Conservation (phyloP, 345 rosid species). For the Dovyalis caffra region DNA sequence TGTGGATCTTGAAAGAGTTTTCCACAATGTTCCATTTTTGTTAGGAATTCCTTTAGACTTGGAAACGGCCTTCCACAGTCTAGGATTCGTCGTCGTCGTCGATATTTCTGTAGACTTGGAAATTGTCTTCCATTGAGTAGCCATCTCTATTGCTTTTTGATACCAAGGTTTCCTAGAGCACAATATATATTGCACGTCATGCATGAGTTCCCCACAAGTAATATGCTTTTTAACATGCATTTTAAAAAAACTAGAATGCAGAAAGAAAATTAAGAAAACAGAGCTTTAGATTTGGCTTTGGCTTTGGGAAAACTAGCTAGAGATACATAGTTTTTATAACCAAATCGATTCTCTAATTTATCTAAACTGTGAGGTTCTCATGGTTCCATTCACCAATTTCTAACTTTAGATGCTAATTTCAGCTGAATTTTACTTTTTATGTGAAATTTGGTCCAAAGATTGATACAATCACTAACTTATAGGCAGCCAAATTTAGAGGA, state of each 20-base stretch:
- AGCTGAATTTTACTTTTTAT: background rate
- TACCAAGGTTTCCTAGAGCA: constrained; percentile 86
- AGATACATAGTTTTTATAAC: too few species aligned
- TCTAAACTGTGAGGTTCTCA: background rate
- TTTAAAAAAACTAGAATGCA: background rate
- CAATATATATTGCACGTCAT: constrained; percentile 22
- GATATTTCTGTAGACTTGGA: constrained; percentile 34
- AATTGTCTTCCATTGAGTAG: constrained; percentile 50
- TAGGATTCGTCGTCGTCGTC: constrained; percentile 10
- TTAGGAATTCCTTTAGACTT: constrained; percentile 40
- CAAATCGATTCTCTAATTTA: background rate
- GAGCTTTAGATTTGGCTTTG: too few species aligned
- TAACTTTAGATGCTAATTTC: background rate
- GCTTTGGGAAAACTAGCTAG: too few species aligned
- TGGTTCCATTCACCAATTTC: background rate
- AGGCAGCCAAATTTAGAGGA: too few species aligned
- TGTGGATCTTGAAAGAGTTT: constrained; percentile 40
- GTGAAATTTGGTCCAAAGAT: too few species aligned
- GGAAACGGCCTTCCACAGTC: constrained; percentile 45
- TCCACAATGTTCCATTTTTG: constrained; percentile 42
- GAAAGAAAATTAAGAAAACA: background rate
- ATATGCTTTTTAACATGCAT: constrained; percentile 2
- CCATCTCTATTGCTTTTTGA: constrained; percentile 83
- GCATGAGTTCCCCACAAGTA: constrained; percentile 1
- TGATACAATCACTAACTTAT: too few species aligned